Conservation (phyloP, 257 asterid species). For the Scutellaria baicalensis region DNA sequence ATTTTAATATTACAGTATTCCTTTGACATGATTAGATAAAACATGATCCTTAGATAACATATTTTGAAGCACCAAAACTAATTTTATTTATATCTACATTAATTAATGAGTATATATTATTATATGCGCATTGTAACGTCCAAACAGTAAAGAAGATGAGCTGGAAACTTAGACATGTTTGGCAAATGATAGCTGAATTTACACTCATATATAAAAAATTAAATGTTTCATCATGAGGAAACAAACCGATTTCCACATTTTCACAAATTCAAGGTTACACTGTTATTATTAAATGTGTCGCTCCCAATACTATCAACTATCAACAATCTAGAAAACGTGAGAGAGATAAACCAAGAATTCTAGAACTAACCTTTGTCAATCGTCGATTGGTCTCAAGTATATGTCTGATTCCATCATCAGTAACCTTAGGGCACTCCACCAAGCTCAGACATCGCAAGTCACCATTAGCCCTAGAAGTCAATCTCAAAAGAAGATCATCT, state of each 20-base stretch:
- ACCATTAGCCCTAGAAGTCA: slow-evolving; percentile 64
- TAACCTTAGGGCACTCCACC: slow-evolving; percentile 57
- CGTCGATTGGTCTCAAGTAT: slow-evolving; percentile 61
- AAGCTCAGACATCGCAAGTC: slow-evolving; percentile 55
- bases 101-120: too few species aligned
- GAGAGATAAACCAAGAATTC: background rate
- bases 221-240: background rate
- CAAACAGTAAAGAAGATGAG: background rate
- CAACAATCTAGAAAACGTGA: background rate
- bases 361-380: slow-evolving; percentile 62
- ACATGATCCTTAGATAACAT: too few species aligned
- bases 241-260: background rate
- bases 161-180: background rate
- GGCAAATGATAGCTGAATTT: background rate
- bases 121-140: background rate
- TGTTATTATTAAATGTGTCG: background rate
- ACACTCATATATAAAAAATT: background rate
- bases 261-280: background rate
- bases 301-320: background rate
- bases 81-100: too few species aligned
- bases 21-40: too few species aligned
- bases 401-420: slow-evolving; percentile 60
- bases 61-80: too few species aligned
- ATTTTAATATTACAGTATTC: too few species aligned
- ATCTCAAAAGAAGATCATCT: slow-evolving; percentile 50